phyloP scores from a whole-genome alignment of 768 basidiomycete species.

The Tubosaeta sp. region DNA sequence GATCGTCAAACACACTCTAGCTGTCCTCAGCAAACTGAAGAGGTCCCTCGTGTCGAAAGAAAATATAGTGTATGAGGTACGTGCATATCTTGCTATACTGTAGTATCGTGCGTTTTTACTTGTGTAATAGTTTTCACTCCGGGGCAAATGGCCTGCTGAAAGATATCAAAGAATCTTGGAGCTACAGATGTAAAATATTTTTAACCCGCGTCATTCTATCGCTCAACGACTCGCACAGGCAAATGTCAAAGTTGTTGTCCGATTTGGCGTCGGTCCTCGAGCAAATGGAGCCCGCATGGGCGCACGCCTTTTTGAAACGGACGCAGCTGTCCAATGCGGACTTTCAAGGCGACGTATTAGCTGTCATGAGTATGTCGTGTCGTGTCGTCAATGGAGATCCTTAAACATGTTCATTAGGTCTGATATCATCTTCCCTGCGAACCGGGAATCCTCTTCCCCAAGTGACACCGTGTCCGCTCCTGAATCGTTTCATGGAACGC shows the following conservation, averaged over 20 bases:
- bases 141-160: conserved; percentile 77
- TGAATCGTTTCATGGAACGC: conserved; percentile 42
- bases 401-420: conserved; percentile 38
- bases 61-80: conserved; percentile 67
- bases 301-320: conserved; percentile 66
- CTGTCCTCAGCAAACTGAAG: conserved; percentile 69
- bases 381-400: background rate
- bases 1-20: conserved; percentile 64
- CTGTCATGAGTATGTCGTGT: conserved; percentile 61
- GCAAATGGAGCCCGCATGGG: conserved; percentile 74
- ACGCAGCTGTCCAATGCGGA: conserved; percentile 73
- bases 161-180: conserved; percentile 69
- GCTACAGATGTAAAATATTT: conserved; percentile 53
- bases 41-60: conserved; percentile 51
- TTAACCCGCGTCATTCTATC: background rate
- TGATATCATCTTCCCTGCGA: conserved; percentile 73
- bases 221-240: conserved; percentile 36
- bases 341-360: conserved; percentile 82
- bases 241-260: conserved; percentile 64
- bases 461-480: conserved; percentile 73
- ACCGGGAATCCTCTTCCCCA: conserved; percentile 77
- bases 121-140: conserved; percentile 57
- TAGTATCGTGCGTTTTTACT: background rate
- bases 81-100: conserved; percentile 7
- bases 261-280: conserved; percentile 71